Percentiles rank a stretch among this genome's conserved stretches.
Conservation (phyloP, 2,329 filamentous ascomycete species). For the Scytalidium sp. region DNA sequence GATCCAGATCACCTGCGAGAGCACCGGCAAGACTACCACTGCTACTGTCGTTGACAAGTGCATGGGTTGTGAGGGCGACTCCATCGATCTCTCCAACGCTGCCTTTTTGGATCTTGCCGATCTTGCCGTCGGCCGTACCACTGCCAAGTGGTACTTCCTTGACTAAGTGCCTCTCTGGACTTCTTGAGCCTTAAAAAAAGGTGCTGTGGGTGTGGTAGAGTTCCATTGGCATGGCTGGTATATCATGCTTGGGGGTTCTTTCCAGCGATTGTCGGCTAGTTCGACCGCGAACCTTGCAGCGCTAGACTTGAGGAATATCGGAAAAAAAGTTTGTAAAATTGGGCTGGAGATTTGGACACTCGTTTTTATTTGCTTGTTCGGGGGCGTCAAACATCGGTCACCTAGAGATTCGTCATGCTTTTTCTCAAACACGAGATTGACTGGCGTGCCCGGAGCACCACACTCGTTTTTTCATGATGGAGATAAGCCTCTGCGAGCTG, state of each 20-base stretch:
- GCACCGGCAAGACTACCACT: conserved; percentile 53
- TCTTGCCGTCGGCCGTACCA: conserved; percentile 40
- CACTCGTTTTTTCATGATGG: neutral
- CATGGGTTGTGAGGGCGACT: conserved; percentile 55
- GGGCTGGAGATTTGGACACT: too few relatives aligned
- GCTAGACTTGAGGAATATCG: too few relatives aligned
- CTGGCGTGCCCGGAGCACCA: neutral
- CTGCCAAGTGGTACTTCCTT: conserved; percentile 46
- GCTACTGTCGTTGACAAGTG: conserved; percentile 74
- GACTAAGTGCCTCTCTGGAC: conserved; percentile 3
- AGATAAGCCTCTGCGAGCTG: neutral
- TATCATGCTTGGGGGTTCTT: too few relatives aligned
- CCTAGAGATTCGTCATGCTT: neutral
- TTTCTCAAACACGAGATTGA: neutral
- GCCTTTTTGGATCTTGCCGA: conserved; percentile 52
- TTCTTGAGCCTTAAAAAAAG: neutral
- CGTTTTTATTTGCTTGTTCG: neutral
- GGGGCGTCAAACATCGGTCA: neutral
- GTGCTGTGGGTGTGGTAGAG: neutral
- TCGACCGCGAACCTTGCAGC: too few relatives aligned
- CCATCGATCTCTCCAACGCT: conserved; percentile 60
- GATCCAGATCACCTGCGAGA: conserved; percentile 63
- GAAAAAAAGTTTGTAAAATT: too few relatives aligned
- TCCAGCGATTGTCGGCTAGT: too few relatives aligned
- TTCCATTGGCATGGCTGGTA: neutral